Percentiles rank a stretch among this genome's conserved stretches.
Evolutionary conservation across 1,139 yeast genomes (phyloP).

Genomic region (Candida sojae): DNA sequence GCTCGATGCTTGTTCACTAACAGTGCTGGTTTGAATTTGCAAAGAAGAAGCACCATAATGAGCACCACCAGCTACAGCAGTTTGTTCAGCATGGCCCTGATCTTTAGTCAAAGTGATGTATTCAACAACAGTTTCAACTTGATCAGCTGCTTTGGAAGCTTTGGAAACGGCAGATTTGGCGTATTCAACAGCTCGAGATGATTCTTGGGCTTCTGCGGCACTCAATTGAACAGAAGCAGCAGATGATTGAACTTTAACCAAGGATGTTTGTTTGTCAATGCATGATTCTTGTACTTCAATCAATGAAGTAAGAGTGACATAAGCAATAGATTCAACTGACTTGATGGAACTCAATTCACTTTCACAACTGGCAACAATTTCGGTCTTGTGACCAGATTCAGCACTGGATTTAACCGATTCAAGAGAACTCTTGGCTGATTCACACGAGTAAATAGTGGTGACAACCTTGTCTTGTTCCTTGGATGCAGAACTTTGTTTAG

Average conservation of each 20-base stretch:
- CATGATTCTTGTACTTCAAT: conserved; percentile 6
- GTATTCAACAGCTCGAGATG: conserved; percentile 6
- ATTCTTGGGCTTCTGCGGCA: conserved; percentile 8
- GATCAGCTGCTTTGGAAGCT: conserved; percentile 10
- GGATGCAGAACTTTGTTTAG: conserved; percentile 10
- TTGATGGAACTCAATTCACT: conserved; percentile 7
- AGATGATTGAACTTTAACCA: conserved; percentile 10
- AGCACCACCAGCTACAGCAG: background rate
- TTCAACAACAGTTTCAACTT: conserved; percentile 3
- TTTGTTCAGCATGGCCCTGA: background rate
- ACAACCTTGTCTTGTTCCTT: conserved; percentile 9
- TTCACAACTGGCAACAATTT: conserved; percentile 9
- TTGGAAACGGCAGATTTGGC: conserved; percentile 10
- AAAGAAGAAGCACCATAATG: background rate
- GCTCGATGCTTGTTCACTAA: background rate
- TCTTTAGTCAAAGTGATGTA: conserved; percentile 1
- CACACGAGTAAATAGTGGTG: conserved; percentile 13
- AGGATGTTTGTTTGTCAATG: conserved; percentile 8
- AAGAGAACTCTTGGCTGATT: conserved; percentile 13
- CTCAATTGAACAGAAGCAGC: conserved; percentile 12
- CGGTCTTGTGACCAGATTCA: conserved; percentile 9
- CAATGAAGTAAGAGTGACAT: conserved; percentile 7
- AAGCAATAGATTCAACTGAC: conserved; percentile 10
- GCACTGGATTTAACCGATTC: conserved; percentile 13
- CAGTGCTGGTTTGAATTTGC: background rate